Evolutionary conservation across 495 filamentous ascomycete species (phyloP), one percentile per base, ranked within the genome.

Genomic region (Diplogelasinospora grovesii): DNA sequence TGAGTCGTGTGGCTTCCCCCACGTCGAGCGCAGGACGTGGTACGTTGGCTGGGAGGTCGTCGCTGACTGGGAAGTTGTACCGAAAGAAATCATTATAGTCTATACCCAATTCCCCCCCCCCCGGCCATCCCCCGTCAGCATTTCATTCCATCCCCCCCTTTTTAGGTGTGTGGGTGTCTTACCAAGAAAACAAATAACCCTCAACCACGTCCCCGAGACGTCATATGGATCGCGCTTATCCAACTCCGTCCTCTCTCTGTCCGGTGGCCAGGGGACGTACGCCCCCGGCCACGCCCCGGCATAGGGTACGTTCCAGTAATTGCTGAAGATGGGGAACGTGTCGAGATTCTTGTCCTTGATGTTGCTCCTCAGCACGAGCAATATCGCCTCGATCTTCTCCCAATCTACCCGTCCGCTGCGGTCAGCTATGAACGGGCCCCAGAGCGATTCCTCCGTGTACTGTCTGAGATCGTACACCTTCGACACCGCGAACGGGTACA

Each of bases 361-460:
- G 50, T 82, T 83, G 33, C 65, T 61, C 4, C 67, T 67, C 10
- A 83, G 50, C 21, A 81, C 70, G 0, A 84, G 53, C 70, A 81
- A 66, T 22, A 82, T 67, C 0, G 78, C 75, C 47, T 85, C 81
- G 15, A 82, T 54, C 62, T 78, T 82, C 53, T 85, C 81, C 81
- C 81, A 85, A 48, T 85, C 79, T 3, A 81, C 75, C 8, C 51
- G 54, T 21, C 63, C 57, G 5, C 51, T 57, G 1, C 69, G 69
- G 50, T 81, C 77, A 26, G 65, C 57, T 30, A 62, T 44, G 53
- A 81, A 85, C 0, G 81, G 81, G 0, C 81, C 81, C 79, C 81
- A 83, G 11, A 65, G 43, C 0, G 61, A 77, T 4, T 50, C 47
- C 4, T 63, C 51, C 0, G 70, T 78, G 56, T 82, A 80, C 49